Evolutionary conservation across 129 eudicot genomes (phyloP), one percentile per base, ranked within the genome.

Genomic region (Silybum marianum): DNA sequence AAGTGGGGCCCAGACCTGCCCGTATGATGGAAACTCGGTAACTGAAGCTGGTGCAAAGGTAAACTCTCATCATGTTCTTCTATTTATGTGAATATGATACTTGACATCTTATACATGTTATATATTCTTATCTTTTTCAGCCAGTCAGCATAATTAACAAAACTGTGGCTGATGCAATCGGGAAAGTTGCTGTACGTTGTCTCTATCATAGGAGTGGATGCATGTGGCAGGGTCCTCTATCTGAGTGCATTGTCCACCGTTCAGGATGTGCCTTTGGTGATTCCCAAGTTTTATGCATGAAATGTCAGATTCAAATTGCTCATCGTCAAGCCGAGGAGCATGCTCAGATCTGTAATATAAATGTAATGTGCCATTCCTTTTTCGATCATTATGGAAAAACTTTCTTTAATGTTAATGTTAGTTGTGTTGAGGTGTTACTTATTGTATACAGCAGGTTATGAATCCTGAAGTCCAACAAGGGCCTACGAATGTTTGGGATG

Each of bases 241-340:
- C 97, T 71, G 99, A 95, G 25, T 90, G 99, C 84, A 81, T 87
- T 10, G 34, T 89, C 66, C 99, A 95, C 68, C 90, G 92, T 81
- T 85, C 97, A 66, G 86, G 83, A 1, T 95, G 99, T 83, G 54
- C 95, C 34, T 95, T 92, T 83, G 99, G 98, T 22, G 89, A 92
- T 81, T 95, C 95, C 54, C 90, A 94, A 4, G 99, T 95, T 75
- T 87, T 91, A 42, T 95, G 99, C 90, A 93, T 91, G 85, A 86
- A 92, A 82, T 95, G 99, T 81, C 93, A 93, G 16, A 34, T 95
- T 69, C 99, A 95, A 39, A 89, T 93, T 81, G 93, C 91, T 80
- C 99, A 95, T 69, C 97, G 99, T 5, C 97, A 92, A 88, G 98
- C 91, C 21, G 97, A 95, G 77, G 99, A 95, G 71, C 99, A 95